Evolutionary conservation across 2,329 filamentous ascomycete species (phyloP).

Genomic region (Passalora sequoiae): DNA sequence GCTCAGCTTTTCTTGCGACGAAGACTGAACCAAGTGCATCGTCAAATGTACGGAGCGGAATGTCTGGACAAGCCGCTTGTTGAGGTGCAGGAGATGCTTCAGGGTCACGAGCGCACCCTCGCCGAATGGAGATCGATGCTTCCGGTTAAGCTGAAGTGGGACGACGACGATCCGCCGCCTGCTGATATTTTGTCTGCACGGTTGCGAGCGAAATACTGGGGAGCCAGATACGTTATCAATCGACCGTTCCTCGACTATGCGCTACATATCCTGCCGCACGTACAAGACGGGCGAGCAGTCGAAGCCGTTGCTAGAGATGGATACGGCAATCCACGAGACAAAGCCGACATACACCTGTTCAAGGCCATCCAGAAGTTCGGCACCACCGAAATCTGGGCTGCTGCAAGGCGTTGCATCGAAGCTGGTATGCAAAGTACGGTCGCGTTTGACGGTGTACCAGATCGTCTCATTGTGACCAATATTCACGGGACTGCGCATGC

Average conservation of each 20-base stretch:
- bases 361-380: slow-evolving; percentile 31
- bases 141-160: slow-evolving; percentile 53
- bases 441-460: slow-evolving; percentile 69
- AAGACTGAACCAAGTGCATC: slow-evolving; percentile 52
- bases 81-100: slow-evolving; percentile 28
- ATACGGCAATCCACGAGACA: slow-evolving; percentile 28
- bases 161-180: slow-evolving; percentile 65
- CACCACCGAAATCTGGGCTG: slow-evolving; percentile 28
- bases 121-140: slow-evolving; percentile 51
- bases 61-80: slow-evolving; percentile 20
- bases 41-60: slow-evolving; percentile 47
- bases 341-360: slow-evolving; percentile 34
- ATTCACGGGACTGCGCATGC: slow-evolving; percentile 93
- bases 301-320: slow-evolving; percentile 29
- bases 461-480: slow-evolving; percentile 79
- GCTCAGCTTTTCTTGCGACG: slow-evolving; percentile 58
- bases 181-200: slow-evolving; percentile 74
- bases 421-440: slow-evolving; percentile 79
- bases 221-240: slow-evolving; percentile 82
- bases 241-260: slow-evolving; percentile 66
- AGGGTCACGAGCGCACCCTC: slow-evolving; percentile 37
- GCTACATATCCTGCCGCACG: slow-evolving; percentile 45
- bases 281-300: slow-evolving; percentile 20
- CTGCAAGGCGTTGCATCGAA: slow-evolving; percentile 52
- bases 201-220: slow-evolving; percentile 90